Evolutionary conservation across 495 filamentous ascomycete species (phyloP).

Genomic region (Xylona heveae): DNA sequence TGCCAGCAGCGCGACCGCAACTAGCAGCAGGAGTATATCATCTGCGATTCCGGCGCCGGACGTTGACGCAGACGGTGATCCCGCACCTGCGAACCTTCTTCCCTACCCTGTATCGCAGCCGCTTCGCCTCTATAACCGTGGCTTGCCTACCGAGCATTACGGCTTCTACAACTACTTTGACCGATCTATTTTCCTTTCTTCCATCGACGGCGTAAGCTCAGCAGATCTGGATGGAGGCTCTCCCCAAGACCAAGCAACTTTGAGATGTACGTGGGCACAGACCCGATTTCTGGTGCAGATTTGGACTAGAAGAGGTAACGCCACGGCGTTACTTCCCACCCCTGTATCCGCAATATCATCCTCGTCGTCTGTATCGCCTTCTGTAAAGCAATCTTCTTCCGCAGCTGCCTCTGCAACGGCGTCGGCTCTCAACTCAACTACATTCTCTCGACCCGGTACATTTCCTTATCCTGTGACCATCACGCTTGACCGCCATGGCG

Average conservation of each 20-base stretch:
- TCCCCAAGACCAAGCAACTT: conserved; percentile 31
- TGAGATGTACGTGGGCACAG: conserved; percentile 58
- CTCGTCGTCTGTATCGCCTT: too few species aligned
- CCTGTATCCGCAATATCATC: conserved; percentile 1
- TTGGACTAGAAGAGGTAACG: conserved; percentile 46
- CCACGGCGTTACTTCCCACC: conserved; percentile 19
- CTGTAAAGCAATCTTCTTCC: conserved; percentile 4
- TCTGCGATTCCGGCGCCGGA: conserved; percentile 36
- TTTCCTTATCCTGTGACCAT: conserved; percentile 79
- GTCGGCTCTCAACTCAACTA: conserved; percentile 28
- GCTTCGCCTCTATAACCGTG: conserved; percentile 68
- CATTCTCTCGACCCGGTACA: conserved; percentile 40
- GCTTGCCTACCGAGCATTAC: conserved; percentile 62
- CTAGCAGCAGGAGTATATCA: too few species aligned
- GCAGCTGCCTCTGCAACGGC: conserved; percentile 10
- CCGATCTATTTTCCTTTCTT: conserved; percentile 62
- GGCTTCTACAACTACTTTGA: conserved; percentile 87
- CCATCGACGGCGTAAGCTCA: conserved; percentile 19
- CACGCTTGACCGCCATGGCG: conserved; percentile 63
- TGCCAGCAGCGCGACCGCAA: conserved; percentile 32
- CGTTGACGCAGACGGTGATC: conserved; percentile 42
- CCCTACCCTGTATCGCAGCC: conserved; percentile 54
- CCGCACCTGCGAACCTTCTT: conserved; percentile 45
- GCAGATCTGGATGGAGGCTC: conserved; percentile 47
- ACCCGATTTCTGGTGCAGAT: conserved; percentile 80